These are phyloP conservation scores for Schwanniomyces yamadae DNA, from an alignment of 805 yeast species.

Conservation along the genomic window DNA sequence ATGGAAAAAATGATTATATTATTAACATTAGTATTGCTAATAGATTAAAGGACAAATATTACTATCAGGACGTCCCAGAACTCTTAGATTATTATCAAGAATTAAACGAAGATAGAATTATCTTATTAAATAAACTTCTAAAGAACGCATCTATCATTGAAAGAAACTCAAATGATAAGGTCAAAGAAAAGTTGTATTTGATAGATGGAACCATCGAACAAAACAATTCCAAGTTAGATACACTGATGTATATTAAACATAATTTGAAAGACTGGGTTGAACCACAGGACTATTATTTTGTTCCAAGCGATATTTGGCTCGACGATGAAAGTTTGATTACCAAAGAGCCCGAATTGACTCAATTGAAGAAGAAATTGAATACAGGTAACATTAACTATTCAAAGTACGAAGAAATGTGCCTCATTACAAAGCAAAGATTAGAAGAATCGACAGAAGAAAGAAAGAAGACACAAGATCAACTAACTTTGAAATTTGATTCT, in stretches of 20 bases:
- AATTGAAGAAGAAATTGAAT: conserved; percentile 53
- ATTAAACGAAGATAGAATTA: conserved; percentile 74
- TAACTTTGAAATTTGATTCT: conserved; percentile 54
- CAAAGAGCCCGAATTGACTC: conserved; percentile 56
- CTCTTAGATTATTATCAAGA: conserved; percentile 81
- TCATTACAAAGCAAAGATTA: conserved; percentile 48
- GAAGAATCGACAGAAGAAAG: conserved; percentile 42
- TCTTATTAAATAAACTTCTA: conserved; percentile 67
- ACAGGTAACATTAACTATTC: conserved; percentile 37
- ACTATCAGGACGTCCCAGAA: conserved; percentile 91
- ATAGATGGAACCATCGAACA: conserved; percentile 59
- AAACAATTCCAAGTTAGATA: conserved; percentile 72
- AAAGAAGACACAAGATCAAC: conserved; percentile 31
- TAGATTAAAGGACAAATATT: conserved; percentile 88
- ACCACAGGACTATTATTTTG: conserved; percentile 79
- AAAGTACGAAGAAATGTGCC: conserved; percentile 40
- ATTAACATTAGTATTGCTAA: conserved; percentile 82
- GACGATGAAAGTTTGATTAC: conserved; percentile 79
- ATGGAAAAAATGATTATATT: conserved; percentile 80
- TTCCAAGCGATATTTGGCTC: conserved; percentile 95
- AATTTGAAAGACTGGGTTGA: conserved; percentile 75
- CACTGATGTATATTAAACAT: conserved; percentile 91
- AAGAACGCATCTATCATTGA: conserved; percentile 63
- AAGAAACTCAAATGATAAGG: conserved; percentile 41
- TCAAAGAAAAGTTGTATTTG: conserved; percentile 49